phyloP scores from a whole-genome alignment of 306 rosid genomes.

The Rubus parviflorus region DNA sequence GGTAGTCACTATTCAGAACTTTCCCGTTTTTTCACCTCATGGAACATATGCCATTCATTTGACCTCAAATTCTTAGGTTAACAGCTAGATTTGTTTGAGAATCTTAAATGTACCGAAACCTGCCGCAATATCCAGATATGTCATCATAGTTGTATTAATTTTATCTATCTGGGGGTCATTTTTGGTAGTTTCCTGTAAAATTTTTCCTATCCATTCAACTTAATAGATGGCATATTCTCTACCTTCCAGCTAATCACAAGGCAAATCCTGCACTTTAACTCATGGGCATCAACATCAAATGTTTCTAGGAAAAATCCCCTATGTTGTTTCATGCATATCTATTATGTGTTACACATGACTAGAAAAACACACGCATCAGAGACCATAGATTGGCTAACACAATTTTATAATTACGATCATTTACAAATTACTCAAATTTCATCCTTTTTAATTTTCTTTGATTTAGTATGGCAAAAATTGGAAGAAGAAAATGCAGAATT shows the following conservation, averaged over 20 bases:
- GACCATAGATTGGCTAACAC: neutral
- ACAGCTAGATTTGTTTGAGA: neutral
- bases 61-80: neutral
- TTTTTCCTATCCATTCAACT: neutral
- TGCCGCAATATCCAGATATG: neutral
- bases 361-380: neutral
- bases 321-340: neutral
- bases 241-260: neutral
- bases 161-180: neutral
- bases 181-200: neutral
- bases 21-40: neutral
- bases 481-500: conserved; percentile 19
- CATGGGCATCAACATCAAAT: neutral
- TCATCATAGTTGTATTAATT: neutral
- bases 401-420: neutral
- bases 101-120: neutral
- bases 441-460: neutral
- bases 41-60: neutral
- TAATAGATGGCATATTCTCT: neutral
- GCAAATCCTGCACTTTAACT: neutral
- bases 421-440: neutral
- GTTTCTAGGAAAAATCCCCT: neutral
- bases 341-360: neutral
- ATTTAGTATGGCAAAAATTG: conserved; percentile 23
- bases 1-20: neutral